Conservation (phyloP, 768 basidiomycete species). For the Tylopilus balloui region DNA sequence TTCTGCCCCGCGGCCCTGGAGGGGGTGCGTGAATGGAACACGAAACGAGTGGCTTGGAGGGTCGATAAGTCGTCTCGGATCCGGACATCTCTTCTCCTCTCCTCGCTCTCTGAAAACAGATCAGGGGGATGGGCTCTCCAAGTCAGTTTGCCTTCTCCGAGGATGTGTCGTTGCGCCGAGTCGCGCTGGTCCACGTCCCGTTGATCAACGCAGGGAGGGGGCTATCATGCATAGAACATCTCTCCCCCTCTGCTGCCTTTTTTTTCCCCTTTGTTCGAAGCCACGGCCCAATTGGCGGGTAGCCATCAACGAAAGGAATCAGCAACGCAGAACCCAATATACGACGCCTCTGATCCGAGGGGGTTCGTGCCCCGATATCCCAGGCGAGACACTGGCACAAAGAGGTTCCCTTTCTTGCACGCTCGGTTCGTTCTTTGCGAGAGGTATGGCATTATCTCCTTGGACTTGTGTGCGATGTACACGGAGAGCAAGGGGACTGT, state of each 20-base stretch:
- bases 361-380: conserved; percentile 6
- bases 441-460: neutral
- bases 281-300: too few species aligned
- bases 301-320: too few species aligned
- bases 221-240: neutral
- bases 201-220: neutral
- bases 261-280: too few species aligned
- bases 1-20: conserved; percentile 11
- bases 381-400: too few species aligned
- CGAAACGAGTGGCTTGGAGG: too few species aligned
- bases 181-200: neutral
- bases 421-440: neutral
- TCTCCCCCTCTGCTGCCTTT: neutral
- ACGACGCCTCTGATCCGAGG: conserved; percentile 19
- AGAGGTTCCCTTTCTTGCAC: too few species aligned
- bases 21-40: too few species aligned
- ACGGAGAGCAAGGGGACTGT: neutral
- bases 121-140: neutral
- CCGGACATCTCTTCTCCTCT: conserved; percentile 6
- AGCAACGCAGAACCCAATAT: neutral
- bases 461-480: neutral
- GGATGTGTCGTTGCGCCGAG: neutral
- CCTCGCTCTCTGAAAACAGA: conserved; percentile 5
- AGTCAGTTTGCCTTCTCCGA: conserved; percentile 3
- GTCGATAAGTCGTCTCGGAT: too few species aligned